Percentiles rank a stretch among this genome's conserved stretches.
Evolutionary conservation across 768 basidiomycete genomes (phyloP).

Genomic region (Agrocybe praecox): DNA sequence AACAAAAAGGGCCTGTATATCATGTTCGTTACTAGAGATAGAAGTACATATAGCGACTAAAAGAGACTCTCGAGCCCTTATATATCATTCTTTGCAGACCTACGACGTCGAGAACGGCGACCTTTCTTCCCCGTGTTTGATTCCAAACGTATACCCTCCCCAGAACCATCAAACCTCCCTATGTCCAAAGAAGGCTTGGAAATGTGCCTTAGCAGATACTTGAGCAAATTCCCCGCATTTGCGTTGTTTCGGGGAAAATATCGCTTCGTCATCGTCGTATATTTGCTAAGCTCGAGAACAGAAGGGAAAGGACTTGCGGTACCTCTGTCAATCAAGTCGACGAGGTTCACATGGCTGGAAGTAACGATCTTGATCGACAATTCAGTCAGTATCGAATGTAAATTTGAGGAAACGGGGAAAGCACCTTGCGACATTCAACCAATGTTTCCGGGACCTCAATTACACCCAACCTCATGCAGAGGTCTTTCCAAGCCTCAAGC

Average conservation of each 20-base stretch:
- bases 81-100: background rate
- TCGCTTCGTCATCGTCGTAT: background rate
- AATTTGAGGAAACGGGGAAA: background rate
- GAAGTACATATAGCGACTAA: background rate
- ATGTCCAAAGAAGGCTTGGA: background rate
- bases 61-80: background rate
- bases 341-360: background rate
- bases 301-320: background rate
- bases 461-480: background rate
- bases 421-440: background rate
- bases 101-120: background rate
- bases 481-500: background rate
- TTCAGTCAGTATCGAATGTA: background rate
- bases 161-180: background rate
- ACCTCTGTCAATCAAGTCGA: background rate
- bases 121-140: background rate
- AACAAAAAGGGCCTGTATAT: background rate
- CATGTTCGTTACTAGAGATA: background rate
- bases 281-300: background rate
- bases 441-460: background rate
- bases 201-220: background rate
- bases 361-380: background rate
- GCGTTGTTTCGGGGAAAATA: background rate
- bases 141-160: background rate
- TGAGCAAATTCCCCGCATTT: background rate